Base-by-base conservation (phyloP, 768 basidiomycete species). In the Lactarius evosmus region DNA sequence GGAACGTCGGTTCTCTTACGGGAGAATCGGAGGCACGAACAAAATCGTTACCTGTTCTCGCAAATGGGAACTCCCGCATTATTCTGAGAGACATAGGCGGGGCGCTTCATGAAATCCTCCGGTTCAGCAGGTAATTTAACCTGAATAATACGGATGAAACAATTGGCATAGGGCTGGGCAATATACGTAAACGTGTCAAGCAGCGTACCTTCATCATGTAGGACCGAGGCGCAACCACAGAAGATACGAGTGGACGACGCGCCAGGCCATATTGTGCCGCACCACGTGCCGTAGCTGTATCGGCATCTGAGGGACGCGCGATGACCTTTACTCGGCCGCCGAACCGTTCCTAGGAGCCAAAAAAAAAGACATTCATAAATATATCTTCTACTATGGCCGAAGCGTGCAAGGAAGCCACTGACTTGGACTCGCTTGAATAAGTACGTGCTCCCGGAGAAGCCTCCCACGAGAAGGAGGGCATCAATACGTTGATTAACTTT, bases 181-280 rank as follows among this genome's bases (percentile, higher is more conserved):
- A 27, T 19, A 53, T 50, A 58, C 56, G 61, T 63, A 58, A 41
- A 7, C 29, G 17, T 30, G 50, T 34, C 50, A 34, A 7, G 52
- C 16, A 33, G 50, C 78, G 62, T 69, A 86, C 89, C 80, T 90
- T 91, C 88, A 94, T 91, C 66, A 93, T 83, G 72, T 95, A 95
- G 29, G 90, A 87, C 58, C 87, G 82, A 16, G 93, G 92, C 16
- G 85, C 85, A 59, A 95, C 89, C 57, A 94, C 83, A 51, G 85
- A 89, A 22, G 91, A 91, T 11, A 95, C 92, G 16, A 93, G 81
- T 32, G 85, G 79, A 67, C 85, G 80, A 56, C 85, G 83, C 22
- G 91, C 88, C 29, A 94, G 79, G 27, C 93, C 93, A 73, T 94
- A 94, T 71, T 87, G 83, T 36, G 93, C 93, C n/a, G 89, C 93